A percentile compares a stretch with the other conserved stretches of the same genome.
These are phyloP conservation scores for Penicillium verhagenii DNA, from an alignment of 495 filamentous ascomycete species.

Conservation along the genomic window DNA sequence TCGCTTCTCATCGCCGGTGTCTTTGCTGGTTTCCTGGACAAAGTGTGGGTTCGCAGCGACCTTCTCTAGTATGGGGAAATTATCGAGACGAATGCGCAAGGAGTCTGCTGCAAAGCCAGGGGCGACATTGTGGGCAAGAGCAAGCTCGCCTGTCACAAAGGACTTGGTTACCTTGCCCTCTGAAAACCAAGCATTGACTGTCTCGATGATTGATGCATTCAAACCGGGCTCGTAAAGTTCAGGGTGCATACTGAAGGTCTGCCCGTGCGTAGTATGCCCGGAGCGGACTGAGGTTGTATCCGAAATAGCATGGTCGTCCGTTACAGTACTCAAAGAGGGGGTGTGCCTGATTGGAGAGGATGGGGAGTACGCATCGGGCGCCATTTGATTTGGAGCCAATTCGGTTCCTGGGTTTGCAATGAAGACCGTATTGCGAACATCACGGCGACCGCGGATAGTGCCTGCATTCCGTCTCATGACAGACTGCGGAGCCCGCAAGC, in stretches of 20 bases:
- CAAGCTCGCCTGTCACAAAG: slow-evolving; percentile 85
- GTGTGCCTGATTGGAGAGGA: slow-evolving; percentile 40
- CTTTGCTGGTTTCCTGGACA: slow-evolving; percentile 57
- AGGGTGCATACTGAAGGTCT: slow-evolving; percentile 66
- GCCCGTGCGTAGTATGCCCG: slow-evolving; percentile 71
- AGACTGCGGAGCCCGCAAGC: slow-evolving; percentile 57
- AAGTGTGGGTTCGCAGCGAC: slow-evolving; percentile 94
- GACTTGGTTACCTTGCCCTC: slow-evolving; percentile 67
- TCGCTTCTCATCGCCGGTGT: slow-evolving; percentile 53
- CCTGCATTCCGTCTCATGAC: slow-evolving; percentile 63
- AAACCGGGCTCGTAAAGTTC: slow-evolving; percentile 80
- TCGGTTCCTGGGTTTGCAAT: slow-evolving; percentile 53
- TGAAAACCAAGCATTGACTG: slow-evolving; percentile 80
- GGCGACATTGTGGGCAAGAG: slow-evolving; percentile 73
- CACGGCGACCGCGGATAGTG: slow-evolving; percentile 82
- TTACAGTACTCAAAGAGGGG: slow-evolving; percentile 47
- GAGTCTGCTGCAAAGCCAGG: slow-evolving; percentile 50
- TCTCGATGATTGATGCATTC: slow-evolving; percentile 90
- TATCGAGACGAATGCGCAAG: slow-evolving; percentile 77
- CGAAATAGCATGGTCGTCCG: slow-evolving; percentile 62
- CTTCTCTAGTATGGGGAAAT: slow-evolving; percentile 86
- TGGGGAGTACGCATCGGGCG: slow-evolving; percentile 25
- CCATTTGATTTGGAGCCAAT: slow-evolving; percentile 8
- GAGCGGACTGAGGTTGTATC: slow-evolving; percentile 93
- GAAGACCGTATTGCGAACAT: slow-evolving; percentile 87